Base-by-base conservation (phyloP, 371 early-diverging fungal genomes). In the Mucor ambiguus region DNA sequence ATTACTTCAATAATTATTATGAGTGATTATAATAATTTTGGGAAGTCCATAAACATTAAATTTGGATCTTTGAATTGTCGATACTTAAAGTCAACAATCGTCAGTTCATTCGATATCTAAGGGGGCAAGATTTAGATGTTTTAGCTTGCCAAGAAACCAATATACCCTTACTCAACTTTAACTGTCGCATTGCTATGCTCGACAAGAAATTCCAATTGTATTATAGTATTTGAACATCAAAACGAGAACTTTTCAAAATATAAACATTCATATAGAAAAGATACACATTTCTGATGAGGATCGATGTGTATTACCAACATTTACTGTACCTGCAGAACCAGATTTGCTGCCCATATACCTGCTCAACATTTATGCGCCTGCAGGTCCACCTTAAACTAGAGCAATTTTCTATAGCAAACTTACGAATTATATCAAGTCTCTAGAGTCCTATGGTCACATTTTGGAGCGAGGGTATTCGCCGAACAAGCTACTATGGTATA, bases 111-210 rank as follows among this genome's bases (percentile, higher is more conserved):
- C 24, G 48, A 11, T 11, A 48, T 24, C 24, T 48, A 24, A 48
- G 22, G 79, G 78, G 16, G 41, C 2, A 33, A 74, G 1, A 77
- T 73, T 10, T 41, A 58, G 29, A 60, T 79, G 35, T 30, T 61
- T 3, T 38, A 78, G 0, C 63, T 77, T 22, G 67, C 63, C 46
- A 75, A 74, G 46, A 72, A 70, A 37, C 70, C 71, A 0, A 63
- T 48, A 48, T 48, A 70, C 30, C 67, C 56, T 30, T 29, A 10
- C 12, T 26, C 12, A 0, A 48, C 11, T 48, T 48, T 48, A 24
- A 48, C 1, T 22, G 24, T 48, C 48, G 48, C 24, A 24, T 24
- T 24, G 48, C 48, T 0, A 48, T 24, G 24, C 48, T 48, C 48
- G 22, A 48, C 24, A 5, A 24, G 26, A 24, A 48, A 24, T 48